phyloP scores from a whole-genome alignment of 1,284 basidiomycete species.

The Inonotus obliquus region DNA sequence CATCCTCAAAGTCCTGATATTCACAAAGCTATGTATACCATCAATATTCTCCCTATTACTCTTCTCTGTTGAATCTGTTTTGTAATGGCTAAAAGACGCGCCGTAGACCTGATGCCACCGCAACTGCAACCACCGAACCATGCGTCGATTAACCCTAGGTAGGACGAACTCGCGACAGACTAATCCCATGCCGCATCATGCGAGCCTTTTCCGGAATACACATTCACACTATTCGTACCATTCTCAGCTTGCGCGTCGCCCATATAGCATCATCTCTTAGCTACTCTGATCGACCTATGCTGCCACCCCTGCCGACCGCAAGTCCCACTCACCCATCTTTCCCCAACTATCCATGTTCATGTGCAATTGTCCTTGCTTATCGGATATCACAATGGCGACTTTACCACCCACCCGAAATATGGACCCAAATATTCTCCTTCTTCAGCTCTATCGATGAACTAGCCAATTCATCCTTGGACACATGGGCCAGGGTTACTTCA shows the following conservation, averaged over 20 bases:
- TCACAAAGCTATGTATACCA: too few species aligned
- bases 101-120: too few species aligned
- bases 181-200: constrained; percentile 33
- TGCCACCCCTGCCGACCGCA: constrained; percentile 10
- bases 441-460: background rate
- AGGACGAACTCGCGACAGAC: constrained; percentile 23
- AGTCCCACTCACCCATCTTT: constrained; percentile 13
- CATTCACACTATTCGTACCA: constrained; percentile 17
- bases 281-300: background rate
- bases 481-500: background rate
- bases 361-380: background rate
- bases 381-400: too few species aligned
- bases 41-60: too few species aligned
- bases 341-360: constrained; percentile 28
- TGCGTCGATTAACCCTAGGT: too few species aligned
- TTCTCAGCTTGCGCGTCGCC: constrained; percentile 35
- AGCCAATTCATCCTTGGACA: background rate
- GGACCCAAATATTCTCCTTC: constrained; percentile 1
- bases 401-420: constrained; percentile 6
- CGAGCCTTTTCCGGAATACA: constrained; percentile 24
- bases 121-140: too few species aligned
- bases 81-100: too few species aligned
- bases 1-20: too few species aligned
- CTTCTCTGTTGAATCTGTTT: too few species aligned
- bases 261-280: constrained; percentile 11